Evolutionary conservation across 2,329 filamentous ascomycete species (phyloP), one percentile per base, ranked within the genome.

Genomic region (Penicillium sp.): DNA sequence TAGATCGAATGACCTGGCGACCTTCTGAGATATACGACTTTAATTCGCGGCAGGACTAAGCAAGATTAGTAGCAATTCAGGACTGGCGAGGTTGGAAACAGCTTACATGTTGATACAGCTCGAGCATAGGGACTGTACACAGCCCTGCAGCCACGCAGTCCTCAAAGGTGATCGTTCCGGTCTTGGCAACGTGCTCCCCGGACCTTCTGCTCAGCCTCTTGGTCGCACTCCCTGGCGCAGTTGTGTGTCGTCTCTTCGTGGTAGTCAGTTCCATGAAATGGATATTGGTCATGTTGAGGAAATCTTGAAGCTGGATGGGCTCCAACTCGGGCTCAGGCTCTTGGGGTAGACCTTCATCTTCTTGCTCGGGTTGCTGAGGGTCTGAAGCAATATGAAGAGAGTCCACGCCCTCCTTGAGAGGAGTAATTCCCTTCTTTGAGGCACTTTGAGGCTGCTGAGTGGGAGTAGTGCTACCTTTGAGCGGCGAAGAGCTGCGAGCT

Each of bases 231-330:
- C 81, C 77, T 18, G 87, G 87, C 2, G 84, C 88, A 42, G 88
- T 86, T 0, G 93, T 97, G 65, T 95, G 89, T 51, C 94, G 84
- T 62, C 93, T 83, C 71, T 97, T 97, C 1, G 92, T 97, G 0
- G 93, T 96, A n/a, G 89, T 96, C 46, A 99, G 81, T 70, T 99
- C 94, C 90, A 99, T 97, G 76, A 99, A 99, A 50, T 92, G 90
- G 66, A 99, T 96, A 55, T 91, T 95, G 2, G 93, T 97, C 86
- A 96, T 87, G 59, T 95, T 91, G 40, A 99, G 78, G 75, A 99
- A 99, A 49, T 96, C 90, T 64, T 96, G 91, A 3, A 99, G 80
- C 42, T 92, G 89, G 50, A 96, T 92, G 19, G 81, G 79, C n/a
- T 85, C 81, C 5, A 77, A 71, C 42, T 80, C 75, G 26, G 77